Evolutionary conservation across 148 eudicot species (phyloP).

Genomic region (Nepenthes mirabilis): DNA sequence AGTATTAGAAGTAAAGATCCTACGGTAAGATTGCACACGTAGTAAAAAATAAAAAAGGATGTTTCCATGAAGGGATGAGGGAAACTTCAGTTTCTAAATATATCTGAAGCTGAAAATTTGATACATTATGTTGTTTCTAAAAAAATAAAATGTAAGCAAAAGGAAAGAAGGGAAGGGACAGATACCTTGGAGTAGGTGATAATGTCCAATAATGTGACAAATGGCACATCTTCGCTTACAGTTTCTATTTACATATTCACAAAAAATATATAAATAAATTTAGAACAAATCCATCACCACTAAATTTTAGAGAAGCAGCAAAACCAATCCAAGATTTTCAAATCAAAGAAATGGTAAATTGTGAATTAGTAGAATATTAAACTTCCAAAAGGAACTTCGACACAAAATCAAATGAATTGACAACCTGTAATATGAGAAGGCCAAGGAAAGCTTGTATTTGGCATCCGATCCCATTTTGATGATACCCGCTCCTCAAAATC

Average conservation of each 20-base stretch:
- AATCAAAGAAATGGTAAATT: background rate
- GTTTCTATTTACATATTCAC: conserved; percentile 36
- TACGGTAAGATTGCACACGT: no score
- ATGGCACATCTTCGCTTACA: conserved; percentile 40
- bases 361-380: background rate
- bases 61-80: no score
- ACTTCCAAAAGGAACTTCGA: background rate
- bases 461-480: conserved; percentile 57
- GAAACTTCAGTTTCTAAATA: no score
- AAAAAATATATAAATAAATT: background rate
- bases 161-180: background rate
- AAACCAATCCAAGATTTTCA: background rate
- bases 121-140: no score
- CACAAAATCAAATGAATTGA: background rate
- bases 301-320: background rate
- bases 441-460: conserved; percentile 67
- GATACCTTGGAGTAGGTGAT: conserved; percentile 58
- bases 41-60: no score
- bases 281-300: background rate
- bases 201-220: conserved; percentile 60
- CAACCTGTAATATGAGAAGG: conserved; percentile 60
- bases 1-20: no score
- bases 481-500: conserved; percentile 33
- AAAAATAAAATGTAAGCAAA: background rate
- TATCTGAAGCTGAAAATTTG: no score